phyloP scores from a whole-genome alignment of 345 rosid genomes.

The Syzygium oleosum region DNA sequence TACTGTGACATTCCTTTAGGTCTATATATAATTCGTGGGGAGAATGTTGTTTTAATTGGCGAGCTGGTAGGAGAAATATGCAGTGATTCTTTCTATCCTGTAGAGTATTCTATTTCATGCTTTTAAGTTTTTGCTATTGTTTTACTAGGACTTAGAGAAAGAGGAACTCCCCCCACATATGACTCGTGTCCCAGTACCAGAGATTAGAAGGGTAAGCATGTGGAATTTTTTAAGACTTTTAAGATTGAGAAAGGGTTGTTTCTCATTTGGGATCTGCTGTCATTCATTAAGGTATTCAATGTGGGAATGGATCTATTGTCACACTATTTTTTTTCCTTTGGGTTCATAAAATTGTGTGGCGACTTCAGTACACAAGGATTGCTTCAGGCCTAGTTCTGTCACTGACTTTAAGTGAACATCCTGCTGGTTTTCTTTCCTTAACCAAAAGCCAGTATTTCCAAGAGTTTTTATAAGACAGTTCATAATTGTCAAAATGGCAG shows the following conservation, averaged over 20 bases:
- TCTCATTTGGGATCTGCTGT: neutral
- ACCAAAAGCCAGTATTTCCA: neutral
- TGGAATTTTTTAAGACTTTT: neutral
- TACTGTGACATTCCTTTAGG: conserved; percentile 93
- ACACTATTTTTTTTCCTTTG: neutral
- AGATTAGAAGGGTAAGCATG: conserved; percentile 59
- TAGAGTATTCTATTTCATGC: neutral
- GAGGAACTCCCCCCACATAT: conserved; percentile 93
- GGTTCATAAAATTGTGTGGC: neutral
- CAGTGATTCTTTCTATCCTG: neutral
- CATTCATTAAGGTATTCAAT: neutral
- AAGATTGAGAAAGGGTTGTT: neutral
- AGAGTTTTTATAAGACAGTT: neutral
- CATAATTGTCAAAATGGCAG: neutral
- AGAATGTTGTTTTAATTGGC: conserved; percentile 94
- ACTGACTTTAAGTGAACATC: neutral
- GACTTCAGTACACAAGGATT: neutral
- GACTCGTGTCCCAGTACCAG: conserved; percentile 66
- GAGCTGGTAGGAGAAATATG: conserved; percentile 59
- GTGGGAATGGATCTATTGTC: neutral
- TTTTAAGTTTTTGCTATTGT: neutral
- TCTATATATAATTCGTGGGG: conserved; percentile 87
- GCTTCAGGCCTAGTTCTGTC: neutral
- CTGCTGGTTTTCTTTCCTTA: neutral
- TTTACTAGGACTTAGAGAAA: conserved; percentile 65